Evolutionary conservation across 441 rosid genomes (phyloP).

Genomic region (Omphalea diandra): DNA sequence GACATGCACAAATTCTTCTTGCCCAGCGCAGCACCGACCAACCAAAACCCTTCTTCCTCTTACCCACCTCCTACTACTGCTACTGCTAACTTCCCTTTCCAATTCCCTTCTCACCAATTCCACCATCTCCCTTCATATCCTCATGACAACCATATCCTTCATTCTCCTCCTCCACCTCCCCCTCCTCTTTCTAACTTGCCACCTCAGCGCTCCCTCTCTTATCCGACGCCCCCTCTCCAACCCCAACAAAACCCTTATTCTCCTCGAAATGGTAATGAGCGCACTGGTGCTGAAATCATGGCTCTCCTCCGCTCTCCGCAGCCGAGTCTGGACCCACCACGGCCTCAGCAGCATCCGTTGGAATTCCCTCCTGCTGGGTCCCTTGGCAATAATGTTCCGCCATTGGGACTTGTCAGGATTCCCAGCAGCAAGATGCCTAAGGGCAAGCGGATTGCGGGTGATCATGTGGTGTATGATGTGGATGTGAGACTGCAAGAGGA

Average conservation of each 20-base stretch:
- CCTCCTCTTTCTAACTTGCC: conserved; percentile 17
- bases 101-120: conserved; percentile 35
- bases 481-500: conserved; percentile 52
- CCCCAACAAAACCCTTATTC: conserved; percentile 23
- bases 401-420: conserved; percentile 21
- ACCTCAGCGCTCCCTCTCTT: conserved; percentile 41
- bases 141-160: conserved; percentile 1
- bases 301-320: conserved; percentile 53
- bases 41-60: conserved; percentile 42
- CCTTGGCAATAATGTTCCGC: not conserved
- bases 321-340: conserved; percentile 22
- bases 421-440: conserved; percentile 53
- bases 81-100: conserved; percentile 40
- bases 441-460: conserved; percentile 52
- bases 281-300: conserved; percentile 57
- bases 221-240: conserved; percentile 47
- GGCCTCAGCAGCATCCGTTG: conserved; percentile 14
- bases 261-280: conserved; percentile 35
- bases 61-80: conserved; percentile 33
- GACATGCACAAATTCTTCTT: conserved; percentile 39
- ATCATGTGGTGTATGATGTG: conserved; percentile 44
- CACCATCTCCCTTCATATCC: conserved; percentile 26
- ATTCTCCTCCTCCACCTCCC: not conserved
- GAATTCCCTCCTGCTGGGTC: conserved; percentile 3
- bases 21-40: conserved; percentile 27